Evolutionary conservation across 257 asterid genomes (phyloP), one percentile per base, ranked within the genome.

Genomic region (Nicotiana sylvestris): DNA sequence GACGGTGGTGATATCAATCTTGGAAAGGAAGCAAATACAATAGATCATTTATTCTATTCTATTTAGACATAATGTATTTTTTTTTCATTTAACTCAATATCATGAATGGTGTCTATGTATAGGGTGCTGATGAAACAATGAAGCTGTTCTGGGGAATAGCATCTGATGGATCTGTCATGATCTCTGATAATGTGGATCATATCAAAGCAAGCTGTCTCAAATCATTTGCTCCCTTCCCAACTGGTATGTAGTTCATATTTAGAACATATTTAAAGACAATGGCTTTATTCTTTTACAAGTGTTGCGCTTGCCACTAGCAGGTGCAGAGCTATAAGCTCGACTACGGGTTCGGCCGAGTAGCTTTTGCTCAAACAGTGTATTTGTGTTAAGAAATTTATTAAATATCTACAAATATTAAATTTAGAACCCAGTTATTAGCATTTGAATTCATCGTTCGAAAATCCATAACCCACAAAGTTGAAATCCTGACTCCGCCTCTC

Each of bases 201-300:
- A 81, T 90, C 1, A 96, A 96, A 86, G 88, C 93, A 43, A 92
- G 97, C 88, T 96, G 99, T 76, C 89, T 92, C 12, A 94, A 94
- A 79, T 96, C 99, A 17, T 96, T 90, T 77, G 98, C 96, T 66
- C 98, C 99, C 64, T 96, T 96, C 84, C 99, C 99, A 55, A n/a
- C 90, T 9, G 98, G 99, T 96, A 92, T 70, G 86, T 80, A 8
- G 37, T 27, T 84, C 53, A 57, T 13, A 49, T 37, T 33, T 43
- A 2, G 43, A 30, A 46, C 7, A 61, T 39, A 66, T 53, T 68
- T 39, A 43, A 32, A 35, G 55, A 29, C 27, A 15, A 25, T 72
- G 21, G 13, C 78, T 69, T 35, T 72, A 21, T 21, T 15, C 39
- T 49, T 74, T 74, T 27, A 57, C 37, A 11, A 66, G 25, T 39